A percentile compares a stretch with the other conserved stretches of the same genome.
Conservation (phyloP, 2,329 filamentous ascomycete genomes). For the Hypoxylon sp. region DNA sequence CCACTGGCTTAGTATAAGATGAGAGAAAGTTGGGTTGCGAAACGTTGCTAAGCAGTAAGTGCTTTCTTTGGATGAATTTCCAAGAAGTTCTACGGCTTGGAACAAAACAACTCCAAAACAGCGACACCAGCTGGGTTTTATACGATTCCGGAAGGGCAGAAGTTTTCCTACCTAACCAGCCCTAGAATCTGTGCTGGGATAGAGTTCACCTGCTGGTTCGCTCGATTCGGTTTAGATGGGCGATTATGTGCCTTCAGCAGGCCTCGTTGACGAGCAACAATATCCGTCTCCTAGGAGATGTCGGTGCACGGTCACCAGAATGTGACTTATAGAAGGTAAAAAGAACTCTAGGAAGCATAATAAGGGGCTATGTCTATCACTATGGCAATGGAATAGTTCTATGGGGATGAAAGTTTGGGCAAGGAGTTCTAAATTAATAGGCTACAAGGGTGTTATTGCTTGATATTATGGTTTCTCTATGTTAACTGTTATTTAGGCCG, state of each 20-base stretch:
- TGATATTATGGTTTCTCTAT: not conserved
- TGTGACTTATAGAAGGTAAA: not conserved
- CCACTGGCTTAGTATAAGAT: not conserved
- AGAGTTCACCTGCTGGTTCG: too few species aligned
- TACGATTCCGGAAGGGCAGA: not conserved
- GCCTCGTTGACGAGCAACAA: not conserved
- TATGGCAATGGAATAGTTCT: not conserved
- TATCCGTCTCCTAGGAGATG: not conserved
- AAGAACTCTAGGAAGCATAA: not conserved
- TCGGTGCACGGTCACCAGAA: not conserved
- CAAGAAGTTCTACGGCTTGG: not conserved
- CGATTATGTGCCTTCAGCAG: not conserved
- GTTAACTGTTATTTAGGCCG: not conserved
- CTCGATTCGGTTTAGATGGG: not conserved
- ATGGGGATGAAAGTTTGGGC: not conserved
- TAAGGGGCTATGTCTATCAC: not conserved
- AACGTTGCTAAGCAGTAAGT: not conserved
- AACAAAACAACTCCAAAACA: not conserved
- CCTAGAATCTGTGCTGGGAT: too few species aligned
- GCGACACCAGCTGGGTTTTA: not conserved
- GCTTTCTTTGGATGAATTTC: not conserved
- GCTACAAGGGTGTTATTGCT: not conserved
- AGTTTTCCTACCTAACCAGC: not conserved
- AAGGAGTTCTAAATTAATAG: not conserved
- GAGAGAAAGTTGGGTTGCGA: not conserved